Conservation (phyloP, 805 yeast species). For the Wickerhamiella domercqiae region DNA sequence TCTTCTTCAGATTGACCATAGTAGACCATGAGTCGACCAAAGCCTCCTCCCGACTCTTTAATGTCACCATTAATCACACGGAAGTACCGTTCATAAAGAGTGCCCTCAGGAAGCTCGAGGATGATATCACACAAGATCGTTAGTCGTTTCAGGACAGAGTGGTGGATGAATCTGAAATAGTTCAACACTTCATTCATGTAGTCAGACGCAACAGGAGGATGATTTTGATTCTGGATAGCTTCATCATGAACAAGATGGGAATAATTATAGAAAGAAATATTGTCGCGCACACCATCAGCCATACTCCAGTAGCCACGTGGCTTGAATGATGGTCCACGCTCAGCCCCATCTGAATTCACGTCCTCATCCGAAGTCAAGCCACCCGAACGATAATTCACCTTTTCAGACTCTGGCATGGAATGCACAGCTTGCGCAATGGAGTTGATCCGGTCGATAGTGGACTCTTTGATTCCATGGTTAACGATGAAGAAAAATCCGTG, state of each 20-base stretch:
- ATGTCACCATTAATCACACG: slow-evolving; percentile 23
- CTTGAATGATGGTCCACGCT: slow-evolving; percentile 34
- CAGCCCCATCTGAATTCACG: slow-evolving; percentile 27
- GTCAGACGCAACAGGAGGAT: slow-evolving; percentile 30
- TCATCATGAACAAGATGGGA: slow-evolving; percentile 28
- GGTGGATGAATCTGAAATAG: slow-evolving; percentile 29
- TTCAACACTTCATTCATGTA: slow-evolving; percentile 28
- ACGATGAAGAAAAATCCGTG: slow-evolving; percentile 32
- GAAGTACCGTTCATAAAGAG: slow-evolving; percentile 27
- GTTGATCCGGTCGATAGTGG: slow-evolving; percentile 24
- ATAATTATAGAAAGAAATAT: slow-evolving; percentile 32
- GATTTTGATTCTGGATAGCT: slow-evolving; percentile 14
- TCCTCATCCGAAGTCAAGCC: slow-evolving; percentile 24
- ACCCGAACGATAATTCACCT: slow-evolving; percentile 29
- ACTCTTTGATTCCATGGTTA: slow-evolving; percentile 29
- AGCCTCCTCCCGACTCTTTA: slow-evolving; percentile 27
- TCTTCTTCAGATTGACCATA: slow-evolving; percentile 24
- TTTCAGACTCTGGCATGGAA: slow-evolving; percentile 29
- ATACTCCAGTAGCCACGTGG: slow-evolving; percentile 36
- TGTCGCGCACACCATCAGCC: slow-evolving; percentile 30
- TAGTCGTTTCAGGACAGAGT: slow-evolving; percentile 26
- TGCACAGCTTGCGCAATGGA: slow-evolving; percentile 30
- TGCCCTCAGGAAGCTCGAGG: slow-evolving; percentile 34
- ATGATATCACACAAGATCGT: slow-evolving; percentile 30
- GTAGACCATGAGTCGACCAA: slow-evolving; percentile 28